phyloP scores from a whole-genome alignment of 306 rosid species.

The Spatholobus suberectus region DNA sequence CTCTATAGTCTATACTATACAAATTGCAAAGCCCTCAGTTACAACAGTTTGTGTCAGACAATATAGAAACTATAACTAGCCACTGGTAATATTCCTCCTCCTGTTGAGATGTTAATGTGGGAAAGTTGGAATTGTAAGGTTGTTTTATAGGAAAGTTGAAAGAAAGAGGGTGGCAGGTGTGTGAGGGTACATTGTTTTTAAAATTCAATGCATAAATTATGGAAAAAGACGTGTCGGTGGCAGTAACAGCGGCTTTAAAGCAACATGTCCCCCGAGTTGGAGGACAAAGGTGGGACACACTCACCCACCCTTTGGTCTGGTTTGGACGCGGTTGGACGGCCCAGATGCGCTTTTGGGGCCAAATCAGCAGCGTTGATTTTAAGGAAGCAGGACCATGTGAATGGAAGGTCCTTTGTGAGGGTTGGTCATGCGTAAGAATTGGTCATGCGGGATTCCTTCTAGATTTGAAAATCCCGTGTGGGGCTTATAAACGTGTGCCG shows the following conservation, averaged over 20 bases:
- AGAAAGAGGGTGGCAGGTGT: not conserved
- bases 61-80: not conserved
- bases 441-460: constrained; percentile 46
- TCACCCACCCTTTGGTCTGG: constrained; percentile 49
- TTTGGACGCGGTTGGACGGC: constrained; percentile 56
- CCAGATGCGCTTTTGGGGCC: constrained; percentile 44
- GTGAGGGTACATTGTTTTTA: too few relatives aligned
- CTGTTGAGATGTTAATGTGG: not conserved
- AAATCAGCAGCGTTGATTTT: constrained; percentile 43
- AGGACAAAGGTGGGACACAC: constrained; percentile 73
- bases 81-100: too few relatives aligned
- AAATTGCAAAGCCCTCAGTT: not conserved
- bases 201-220: constrained; percentile 51
- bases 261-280: constrained; percentile 47
- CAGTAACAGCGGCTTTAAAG: constrained; percentile 63
- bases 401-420: not conserved
- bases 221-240: constrained; percentile 82
- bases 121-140: constrained; percentile 39
- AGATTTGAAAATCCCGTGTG: not conserved
- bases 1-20: not conserved
- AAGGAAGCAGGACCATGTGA: constrained; percentile 56
- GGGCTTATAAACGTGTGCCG: not conserved
- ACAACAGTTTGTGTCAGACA: not conserved
- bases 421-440: constrained; percentile 50
- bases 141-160: constrained; percentile 48